A percentile compares a stretch with the other conserved stretches of the same genome.
These are phyloP conservation scores for Vicia faba DNA, from an alignment of 306 rosid species.

Conservation along the genomic window DNA sequence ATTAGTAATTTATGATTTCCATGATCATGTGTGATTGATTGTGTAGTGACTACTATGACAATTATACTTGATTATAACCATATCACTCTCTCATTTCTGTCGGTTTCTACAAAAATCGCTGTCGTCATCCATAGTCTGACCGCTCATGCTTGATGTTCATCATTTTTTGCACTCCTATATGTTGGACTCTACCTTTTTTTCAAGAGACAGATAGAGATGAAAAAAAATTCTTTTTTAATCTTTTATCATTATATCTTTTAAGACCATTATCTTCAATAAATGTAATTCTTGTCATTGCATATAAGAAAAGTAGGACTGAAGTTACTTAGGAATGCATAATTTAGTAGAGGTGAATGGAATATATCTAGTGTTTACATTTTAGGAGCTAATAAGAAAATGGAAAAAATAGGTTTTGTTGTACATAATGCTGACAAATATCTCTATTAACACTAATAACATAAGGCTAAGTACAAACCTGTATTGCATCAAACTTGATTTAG, in stretches of 20 bases:
- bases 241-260: background rate
- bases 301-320: conserved; percentile 16
- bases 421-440: too few relatives aligned
- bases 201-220: too few relatives aligned
- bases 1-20: conserved; percentile 10
- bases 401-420: too few relatives aligned
- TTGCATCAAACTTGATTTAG: background rate
- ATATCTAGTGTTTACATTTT: conserved; percentile 10
- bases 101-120: too few relatives aligned
- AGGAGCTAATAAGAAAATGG: background rate
- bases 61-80: conserved; percentile 14
- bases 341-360: background rate
- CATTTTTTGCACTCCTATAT: too few relatives aligned
- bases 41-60: background rate
- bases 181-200: too few relatives aligned
- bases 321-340: conserved; percentile 13
- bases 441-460: too few relatives aligned
- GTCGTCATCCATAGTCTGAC: too few relatives aligned
- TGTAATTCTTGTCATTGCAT: background rate
- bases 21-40: conserved; percentile 10
- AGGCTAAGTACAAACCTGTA: background rate
- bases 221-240: too few relatives aligned
- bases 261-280: background rate
- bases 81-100: background rate
- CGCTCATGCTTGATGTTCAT: too few relatives aligned